These are phyloP conservation scores for Paramecium tetraurelia DNA, from an alignment of 73 alveolate genomes.

Conservation along the genomic window DNA sequence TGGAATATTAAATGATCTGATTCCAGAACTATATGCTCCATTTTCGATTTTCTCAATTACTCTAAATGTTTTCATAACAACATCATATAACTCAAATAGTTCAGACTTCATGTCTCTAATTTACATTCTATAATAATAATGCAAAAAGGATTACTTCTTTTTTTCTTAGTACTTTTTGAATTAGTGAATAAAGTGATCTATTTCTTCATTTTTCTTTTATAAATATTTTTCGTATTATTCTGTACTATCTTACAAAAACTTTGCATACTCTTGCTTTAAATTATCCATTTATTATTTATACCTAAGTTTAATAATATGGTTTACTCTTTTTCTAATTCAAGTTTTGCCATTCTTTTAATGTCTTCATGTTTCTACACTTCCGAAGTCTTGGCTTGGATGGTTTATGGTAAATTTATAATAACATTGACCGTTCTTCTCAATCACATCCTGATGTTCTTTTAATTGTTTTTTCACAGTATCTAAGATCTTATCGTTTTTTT, in stretches of 20 bases:
- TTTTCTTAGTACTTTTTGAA: constrained; percentile 54
- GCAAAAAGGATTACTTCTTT: neutral
- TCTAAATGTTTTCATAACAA: neutral
- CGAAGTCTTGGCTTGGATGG: constrained; percentile 26
- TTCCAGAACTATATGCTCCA: constrained; percentile 58
- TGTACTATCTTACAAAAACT: neutral
- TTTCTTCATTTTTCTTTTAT: constrained; percentile 54
- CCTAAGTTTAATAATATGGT: neutral
- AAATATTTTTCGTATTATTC: constrained; percentile 51
- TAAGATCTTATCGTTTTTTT: constrained; percentile 1
- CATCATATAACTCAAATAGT: constrained; percentile 45
- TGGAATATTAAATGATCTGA: constrained; percentile 57
- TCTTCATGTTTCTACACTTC: constrained; percentile 52
- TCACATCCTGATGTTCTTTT: constrained; percentile 24
- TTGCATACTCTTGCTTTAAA: constrained; percentile 30
- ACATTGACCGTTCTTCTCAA: constrained; percentile 51
- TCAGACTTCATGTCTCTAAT: constrained; percentile 52
- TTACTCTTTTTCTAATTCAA: constrained; percentile 57
- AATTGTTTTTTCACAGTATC: constrained; percentile 18
- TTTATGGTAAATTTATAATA: constrained; percentile 47
- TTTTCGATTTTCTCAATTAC: constrained; percentile 49
- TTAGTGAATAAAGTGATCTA: constrained; percentile 43
- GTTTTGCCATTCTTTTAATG: constrained; percentile 47
- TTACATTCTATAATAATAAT: neutral
- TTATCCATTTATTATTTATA: constrained; percentile 49